Evolutionary conservation across 331 rosid species (phyloP).

Genomic region (Saraca asoca): DNA sequence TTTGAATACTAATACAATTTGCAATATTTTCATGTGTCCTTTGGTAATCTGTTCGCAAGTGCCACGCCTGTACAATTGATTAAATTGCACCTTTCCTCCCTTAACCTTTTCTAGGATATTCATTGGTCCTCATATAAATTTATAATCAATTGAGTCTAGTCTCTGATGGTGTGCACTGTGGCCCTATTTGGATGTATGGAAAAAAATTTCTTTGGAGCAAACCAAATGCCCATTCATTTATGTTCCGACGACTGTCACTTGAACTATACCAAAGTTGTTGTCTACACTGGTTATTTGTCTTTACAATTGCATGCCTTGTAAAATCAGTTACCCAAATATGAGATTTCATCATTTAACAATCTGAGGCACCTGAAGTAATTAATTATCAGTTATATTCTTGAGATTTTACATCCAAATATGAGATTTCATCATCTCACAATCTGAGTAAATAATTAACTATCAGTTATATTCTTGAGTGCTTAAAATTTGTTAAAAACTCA

Average conservation of each 20-base stretch:
- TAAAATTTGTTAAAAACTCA: background rate
- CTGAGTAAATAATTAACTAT: background rate
- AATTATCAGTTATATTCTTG: background rate
- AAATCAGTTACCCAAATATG: background rate
- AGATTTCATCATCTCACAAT: background rate
- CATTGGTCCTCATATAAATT: background rate
- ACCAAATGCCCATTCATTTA: too few relatives aligned
- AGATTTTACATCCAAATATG: background rate
- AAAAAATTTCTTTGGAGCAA: background rate
- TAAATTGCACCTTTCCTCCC: background rate
- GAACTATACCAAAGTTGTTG: background rate
- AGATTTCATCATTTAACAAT: background rate
- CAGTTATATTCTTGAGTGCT: conserved; percentile 4
- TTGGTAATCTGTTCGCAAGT: background rate
- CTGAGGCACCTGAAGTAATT: background rate
- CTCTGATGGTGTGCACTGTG: background rate
- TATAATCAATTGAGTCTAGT: background rate
- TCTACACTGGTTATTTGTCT: background rate
- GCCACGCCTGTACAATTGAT: background rate
- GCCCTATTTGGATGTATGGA: conserved; percentile 8
- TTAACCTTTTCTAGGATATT: background rate
- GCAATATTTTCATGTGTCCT: background rate
- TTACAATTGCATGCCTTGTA: conserved; percentile 8
- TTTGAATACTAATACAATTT: background rate
- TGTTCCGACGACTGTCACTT: background rate